Conservation (phyloP, 2,329 filamentous ascomycete genomes). For the Teratosphaeria destructans region DNA sequence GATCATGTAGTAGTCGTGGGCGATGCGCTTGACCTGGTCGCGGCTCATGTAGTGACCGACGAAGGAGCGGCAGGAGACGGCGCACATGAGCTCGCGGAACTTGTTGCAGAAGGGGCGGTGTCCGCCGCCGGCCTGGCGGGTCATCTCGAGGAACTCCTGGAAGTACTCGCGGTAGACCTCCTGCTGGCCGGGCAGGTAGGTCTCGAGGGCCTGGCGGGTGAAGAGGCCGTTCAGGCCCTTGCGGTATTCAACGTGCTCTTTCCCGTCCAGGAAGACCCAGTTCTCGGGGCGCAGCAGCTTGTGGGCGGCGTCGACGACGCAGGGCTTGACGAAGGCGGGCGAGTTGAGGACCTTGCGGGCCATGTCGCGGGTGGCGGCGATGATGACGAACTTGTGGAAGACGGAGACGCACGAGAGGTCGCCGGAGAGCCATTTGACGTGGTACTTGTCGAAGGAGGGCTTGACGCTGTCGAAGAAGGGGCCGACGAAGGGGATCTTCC, state of each 20-base stretch:
- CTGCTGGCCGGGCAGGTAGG: constrained; percentile 85
- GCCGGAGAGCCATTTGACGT: constrained; percentile 84
- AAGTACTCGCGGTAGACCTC: constrained; percentile 86
- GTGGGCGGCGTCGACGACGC: constrained; percentile 85
- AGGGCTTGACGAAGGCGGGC: constrained; percentile 83
- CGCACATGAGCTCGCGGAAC: constrained; percentile 91
- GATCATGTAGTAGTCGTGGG: constrained; percentile 93
- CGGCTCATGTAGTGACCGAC: constrained; percentile 92
- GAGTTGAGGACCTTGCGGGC: constrained; percentile 96
- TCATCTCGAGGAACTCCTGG: constrained; percentile 64
- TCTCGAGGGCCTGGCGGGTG: constrained; percentile 76
- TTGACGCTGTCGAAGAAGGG: constrained; percentile 88
- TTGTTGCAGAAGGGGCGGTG: constrained; percentile 79
- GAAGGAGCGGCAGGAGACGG: constrained; percentile 92
- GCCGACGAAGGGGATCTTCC: constrained; percentile 54
- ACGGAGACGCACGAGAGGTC: constrained; percentile 93
- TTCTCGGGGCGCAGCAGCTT: constrained; percentile 87
- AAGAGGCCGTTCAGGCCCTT: constrained; percentile 94
- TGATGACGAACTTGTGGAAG: constrained; percentile 99
- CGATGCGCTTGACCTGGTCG: constrained; percentile 82
- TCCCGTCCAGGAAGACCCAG: constrained; percentile 96
- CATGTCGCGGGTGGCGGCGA: constrained; percentile 89
- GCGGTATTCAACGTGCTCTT: constrained; percentile 89
- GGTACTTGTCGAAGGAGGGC: constrained; percentile 84
- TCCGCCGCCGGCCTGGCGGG: constrained; percentile 55